Conservation (phyloP, 208 protist species). For the Histomonas meleagridis region DNA sequence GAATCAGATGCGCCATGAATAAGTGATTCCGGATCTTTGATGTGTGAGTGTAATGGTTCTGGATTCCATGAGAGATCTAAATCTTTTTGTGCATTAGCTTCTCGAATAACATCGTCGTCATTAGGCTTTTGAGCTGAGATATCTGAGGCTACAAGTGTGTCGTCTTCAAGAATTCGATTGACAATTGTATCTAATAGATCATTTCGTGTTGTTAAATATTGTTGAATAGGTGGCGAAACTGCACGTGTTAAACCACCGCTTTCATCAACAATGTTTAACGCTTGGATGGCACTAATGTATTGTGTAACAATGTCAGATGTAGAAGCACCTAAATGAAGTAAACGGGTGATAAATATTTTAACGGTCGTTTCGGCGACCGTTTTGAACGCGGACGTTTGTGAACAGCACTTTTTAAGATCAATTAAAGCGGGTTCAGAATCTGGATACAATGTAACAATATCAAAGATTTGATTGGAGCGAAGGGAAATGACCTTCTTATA, state of each 20-base stretch:
- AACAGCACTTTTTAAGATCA: conserved; percentile 1
- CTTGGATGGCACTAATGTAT: conserved; percentile 31
- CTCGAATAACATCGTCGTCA: conserved; percentile 16
- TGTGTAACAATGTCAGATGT: conserved; percentile 31
- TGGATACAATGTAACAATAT: conserved; percentile 29
- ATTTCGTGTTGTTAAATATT: not conserved
- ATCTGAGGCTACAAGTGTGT: not conserved
- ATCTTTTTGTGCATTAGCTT: not conserved
- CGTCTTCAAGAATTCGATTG: not conserved
- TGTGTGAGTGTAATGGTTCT: not conserved
- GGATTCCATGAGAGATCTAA: not conserved
- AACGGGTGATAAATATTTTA: not conserved
- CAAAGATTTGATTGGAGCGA: not conserved
- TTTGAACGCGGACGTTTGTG: not conserved
- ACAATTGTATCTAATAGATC: not conserved
- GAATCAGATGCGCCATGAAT: not conserved
- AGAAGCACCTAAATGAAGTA: conserved; percentile 4
- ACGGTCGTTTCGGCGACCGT: not conserved
- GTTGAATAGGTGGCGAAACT: conserved; percentile 16
- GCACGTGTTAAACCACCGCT: conserved; percentile 29
- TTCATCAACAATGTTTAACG: conserved; percentile 34
- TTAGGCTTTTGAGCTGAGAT: conserved; percentile 17
- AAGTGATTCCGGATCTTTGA: not conserved
- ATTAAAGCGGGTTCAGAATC: not conserved
- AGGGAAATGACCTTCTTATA: not conserved